phyloP scores from a whole-genome alignment of 83 land plant genomes.

The Picea abies region DNA sequence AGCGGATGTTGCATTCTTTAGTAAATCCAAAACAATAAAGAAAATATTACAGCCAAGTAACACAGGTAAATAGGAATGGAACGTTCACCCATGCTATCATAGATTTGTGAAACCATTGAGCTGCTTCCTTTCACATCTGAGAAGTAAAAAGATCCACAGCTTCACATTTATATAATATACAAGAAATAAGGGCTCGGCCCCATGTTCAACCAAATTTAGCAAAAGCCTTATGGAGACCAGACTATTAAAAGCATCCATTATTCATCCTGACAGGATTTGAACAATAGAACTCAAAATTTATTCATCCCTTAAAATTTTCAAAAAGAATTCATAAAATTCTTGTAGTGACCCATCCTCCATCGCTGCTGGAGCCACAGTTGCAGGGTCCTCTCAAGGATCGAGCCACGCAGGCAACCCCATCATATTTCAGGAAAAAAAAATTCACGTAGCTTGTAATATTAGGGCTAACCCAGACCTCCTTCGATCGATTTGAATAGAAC shows the following conservation, averaged over 20 bases:
- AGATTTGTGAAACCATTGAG: no score
- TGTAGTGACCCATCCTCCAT: constrained; percentile 4
- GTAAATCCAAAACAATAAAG: no score
- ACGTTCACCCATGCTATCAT: no score
- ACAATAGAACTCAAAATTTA: background rate
- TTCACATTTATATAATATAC: no score
- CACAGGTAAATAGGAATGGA: no score
- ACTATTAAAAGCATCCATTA: constrained; percentile 17
- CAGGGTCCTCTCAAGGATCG: background rate
- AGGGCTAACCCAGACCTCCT: background rate
- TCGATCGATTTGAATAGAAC: background rate
- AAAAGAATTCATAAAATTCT: background rate
- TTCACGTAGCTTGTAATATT: constrained; percentile 1
- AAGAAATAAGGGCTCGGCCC: no score
- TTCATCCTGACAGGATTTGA: constrained; percentile 4
- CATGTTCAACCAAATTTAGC: no score
- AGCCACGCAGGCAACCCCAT: background rate
- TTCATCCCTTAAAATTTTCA: background rate
- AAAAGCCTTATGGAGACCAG: background rate
- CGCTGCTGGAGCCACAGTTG: background rate
- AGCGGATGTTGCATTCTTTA: no score
- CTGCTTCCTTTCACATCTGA: no score
- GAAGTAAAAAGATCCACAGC: no score
- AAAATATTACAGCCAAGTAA: no score
- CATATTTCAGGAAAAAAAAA: background rate